Conservation (phyloP, 23 red algal species). For the Gracilariopsis chorda region DNA sequence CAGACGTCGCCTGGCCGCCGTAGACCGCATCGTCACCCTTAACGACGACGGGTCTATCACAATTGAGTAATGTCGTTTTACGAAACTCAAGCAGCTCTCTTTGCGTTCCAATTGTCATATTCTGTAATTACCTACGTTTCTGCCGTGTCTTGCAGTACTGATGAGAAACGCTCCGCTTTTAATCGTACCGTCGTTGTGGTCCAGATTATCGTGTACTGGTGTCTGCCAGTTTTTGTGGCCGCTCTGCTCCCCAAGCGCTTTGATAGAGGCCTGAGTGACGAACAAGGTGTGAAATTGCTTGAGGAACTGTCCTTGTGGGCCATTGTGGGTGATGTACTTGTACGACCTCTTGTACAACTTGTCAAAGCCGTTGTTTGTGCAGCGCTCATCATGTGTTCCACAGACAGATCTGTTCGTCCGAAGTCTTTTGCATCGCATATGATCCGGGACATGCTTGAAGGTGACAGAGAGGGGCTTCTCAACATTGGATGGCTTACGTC, state of each 20-base stretch:
- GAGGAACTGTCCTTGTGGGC: neutral
- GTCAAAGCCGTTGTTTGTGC: neutral
- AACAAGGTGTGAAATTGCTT: neutral
- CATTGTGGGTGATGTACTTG: neutral
- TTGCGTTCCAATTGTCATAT: neutral
- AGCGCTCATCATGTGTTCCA: neutral
- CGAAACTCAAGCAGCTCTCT: neutral
- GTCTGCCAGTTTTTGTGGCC: neutral
- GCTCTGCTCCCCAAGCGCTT: neutral
- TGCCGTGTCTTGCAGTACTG: neutral
- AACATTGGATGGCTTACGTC: neutral
- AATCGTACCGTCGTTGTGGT: neutral
- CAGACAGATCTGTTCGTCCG: neutral
- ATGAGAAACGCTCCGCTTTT: neutral
- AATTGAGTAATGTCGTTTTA: conserved; percentile 1
- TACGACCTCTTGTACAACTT: neutral
- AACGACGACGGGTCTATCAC: neutral
- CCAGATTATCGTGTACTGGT: neutral
- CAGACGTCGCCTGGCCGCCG: neutral
- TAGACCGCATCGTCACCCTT: neutral
- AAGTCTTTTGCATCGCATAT: neutral
- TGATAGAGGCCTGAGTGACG: neutral
- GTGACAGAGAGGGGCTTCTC: neutral
- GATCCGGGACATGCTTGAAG: neutral
- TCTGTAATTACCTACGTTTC: neutral